Evolutionary conservation across 2,329 filamentous ascomycete species (phyloP), one percentile per base, ranked within the genome.

Genomic region (Colletotrichum ledebouriae): DNA sequence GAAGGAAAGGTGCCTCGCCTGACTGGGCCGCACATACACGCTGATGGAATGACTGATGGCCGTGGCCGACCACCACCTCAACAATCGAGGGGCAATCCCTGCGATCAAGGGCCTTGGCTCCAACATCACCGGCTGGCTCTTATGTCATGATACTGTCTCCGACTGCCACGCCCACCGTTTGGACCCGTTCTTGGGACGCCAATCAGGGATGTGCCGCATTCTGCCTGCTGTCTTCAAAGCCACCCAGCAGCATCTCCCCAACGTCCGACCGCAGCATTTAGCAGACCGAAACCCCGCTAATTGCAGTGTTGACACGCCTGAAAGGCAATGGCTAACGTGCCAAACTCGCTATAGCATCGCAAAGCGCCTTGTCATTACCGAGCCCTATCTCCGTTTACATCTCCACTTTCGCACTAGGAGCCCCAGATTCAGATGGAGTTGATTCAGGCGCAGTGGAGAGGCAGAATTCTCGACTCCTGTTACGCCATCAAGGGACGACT

Each of bases 121-220:
- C 52, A 56, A 34, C 44, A 33, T 20, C 37, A n/a, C 39, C 33
- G 52, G 25, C 53, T 37, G 42, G 29, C 33, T 44, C 63, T 49
- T 58, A 65, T 65, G 55, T 65, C 65, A 68, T 65, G 61, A 63
- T 55, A 68, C 65, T 22, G 61, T 65, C 65, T 47, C 34, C 44
- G 50, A 41, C 42, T 55, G 65, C 41, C 65, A 68, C 65, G 55
- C 41, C 53, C 50, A 59, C 65, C 65, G 65, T 68, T 64, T 68
- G 47, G 65, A 20, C 52, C 64, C 60, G 60, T 67, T 60, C 53
- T 50, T 39, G 25, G 13, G 58, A 42, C 47, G 52, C 59, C 59
- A 52, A 46, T 29, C 63, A 63, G 50, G 50, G 58, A 49, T 50
- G 49, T 67, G 63, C 39, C 50, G 60, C 29, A 37, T 33, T 56